Conservation (phyloP, 768 basidiomycete species). For the Astraeus odoratus region DNA sequence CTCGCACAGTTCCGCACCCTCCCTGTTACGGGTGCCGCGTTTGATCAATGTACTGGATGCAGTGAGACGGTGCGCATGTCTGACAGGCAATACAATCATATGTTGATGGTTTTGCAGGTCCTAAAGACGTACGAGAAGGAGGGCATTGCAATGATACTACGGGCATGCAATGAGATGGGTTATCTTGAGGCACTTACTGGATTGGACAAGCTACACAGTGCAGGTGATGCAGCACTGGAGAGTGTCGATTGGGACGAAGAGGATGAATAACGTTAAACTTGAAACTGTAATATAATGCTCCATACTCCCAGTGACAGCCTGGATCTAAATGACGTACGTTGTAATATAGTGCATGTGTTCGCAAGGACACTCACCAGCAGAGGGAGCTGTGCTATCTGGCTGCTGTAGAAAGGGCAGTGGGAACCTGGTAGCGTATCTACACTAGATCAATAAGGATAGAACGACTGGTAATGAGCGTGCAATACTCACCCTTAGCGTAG, state of each 20-base stretch:
- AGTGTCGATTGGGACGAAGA: slow-evolving; percentile 75
- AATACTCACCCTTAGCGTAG: too few relatives aligned
- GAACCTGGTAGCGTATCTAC: too few relatives aligned
- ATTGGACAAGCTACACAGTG: slow-evolving; percentile 66
- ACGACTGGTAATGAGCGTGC: too few relatives aligned
- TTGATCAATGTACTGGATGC: slow-evolving; percentile 86
- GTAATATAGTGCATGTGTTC: too few relatives aligned
- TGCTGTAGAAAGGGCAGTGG: too few relatives aligned
- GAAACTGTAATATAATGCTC: too few relatives aligned
- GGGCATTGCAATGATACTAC: slow-evolving; percentile 72
- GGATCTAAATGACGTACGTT: neutral
- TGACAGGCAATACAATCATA: too few relatives aligned
- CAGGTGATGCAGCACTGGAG: slow-evolving; percentile 66
- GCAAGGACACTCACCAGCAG: too few relatives aligned
- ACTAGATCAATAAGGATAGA: too few relatives aligned
- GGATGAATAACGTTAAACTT: slow-evolving; percentile 30
- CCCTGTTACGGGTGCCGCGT: slow-evolving; percentile 81
- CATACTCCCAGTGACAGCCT: too few relatives aligned
- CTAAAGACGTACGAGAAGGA: slow-evolving; percentile 73
- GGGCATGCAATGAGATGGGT: slow-evolving; percentile 76
- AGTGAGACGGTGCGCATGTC: slow-evolving; percentile 55
- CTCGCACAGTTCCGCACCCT: slow-evolving; percentile 82
- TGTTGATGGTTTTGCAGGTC: slow-evolving; percentile 40
- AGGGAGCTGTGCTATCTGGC: too few relatives aligned
- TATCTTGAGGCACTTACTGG: slow-evolving; percentile 75